Evolutionary conservation across 2,329 filamentous ascomycete genomes (phyloP), one percentile per base, ranked within the genome.

Genomic region (Lachnum nothofagi): DNA sequence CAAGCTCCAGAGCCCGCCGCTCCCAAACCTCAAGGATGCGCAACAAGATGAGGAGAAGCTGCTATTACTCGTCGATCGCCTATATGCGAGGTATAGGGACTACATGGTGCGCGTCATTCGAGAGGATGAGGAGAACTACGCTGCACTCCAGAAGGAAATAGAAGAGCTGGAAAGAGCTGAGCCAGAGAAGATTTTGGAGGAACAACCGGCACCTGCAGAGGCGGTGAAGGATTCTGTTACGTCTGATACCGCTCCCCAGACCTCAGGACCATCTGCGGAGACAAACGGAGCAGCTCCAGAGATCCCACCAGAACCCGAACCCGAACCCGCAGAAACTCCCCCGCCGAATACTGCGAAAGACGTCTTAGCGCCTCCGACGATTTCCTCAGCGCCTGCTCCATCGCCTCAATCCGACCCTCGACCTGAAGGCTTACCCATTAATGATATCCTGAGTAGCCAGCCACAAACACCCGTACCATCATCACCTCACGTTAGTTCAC

Each of bases 71-170:
- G 78, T 94, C 41, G 75, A 84, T 49, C 81, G 84, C 55, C 74
- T 95, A 1, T 94, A 93, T 64, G 76, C 79, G 10, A 77, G 80
- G 53, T 96, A 94, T 65, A 78, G 83, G 55, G 80, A 85, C 39
- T 73, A 83, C 37, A 73, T 85, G 42, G 76, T 89, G n/a, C 72
- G 73, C 48, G 78, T 85, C 60, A 87, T 96, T 51, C 75, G 78
- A 50, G 79, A 86, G 47, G 85, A 93, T 53, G 91, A 96, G 70
- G 76, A 74, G 50, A 75, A 73, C 44, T 86, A 85, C 62, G 75
- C 78, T 22, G 70, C 70, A 16, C 69, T 91, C 37, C 78, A 82
- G 65, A 74, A 73, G 50, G 85, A 95, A 56, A 80, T 94, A 43
- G 71, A 74, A 33, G 76, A 82, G 49, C 76, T 93, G 42, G 80